Evolutionary conservation across 2,329 filamentous ascomycete species (phyloP), one percentile per base, ranked within the genome.

Genomic region (Bimuria novae-zelandiae): DNA sequence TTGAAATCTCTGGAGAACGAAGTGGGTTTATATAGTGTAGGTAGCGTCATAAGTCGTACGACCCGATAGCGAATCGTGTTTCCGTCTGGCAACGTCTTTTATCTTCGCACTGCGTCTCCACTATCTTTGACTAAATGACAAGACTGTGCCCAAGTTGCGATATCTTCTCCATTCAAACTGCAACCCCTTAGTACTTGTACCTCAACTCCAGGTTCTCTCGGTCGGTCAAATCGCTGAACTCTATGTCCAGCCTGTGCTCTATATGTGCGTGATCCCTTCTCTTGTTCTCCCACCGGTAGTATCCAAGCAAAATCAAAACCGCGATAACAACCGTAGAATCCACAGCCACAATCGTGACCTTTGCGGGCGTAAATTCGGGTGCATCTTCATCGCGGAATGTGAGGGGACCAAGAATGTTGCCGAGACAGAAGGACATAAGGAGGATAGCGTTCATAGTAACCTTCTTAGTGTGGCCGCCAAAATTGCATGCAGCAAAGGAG

Each of bases 141-240:
- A n/a, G n/a, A n/a, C n/a, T n/a, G n/a, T n/a, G n/a, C n/a, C n/a
- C n/a, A n/a, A n/a, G n/a, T n/a, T n/a, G n/a, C n/a, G n/a, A n/a
- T n/a, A n/a, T n/a, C n/a, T n/a, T n/a, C n/a, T n/a, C n/a, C n/a
- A n/a, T 16, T 16, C 8, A n/a, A 4, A 4, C 33, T 4, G 17
- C 8, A 16, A 17, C 14, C n/a, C 21, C 35, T 48, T 7, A 52
- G 27, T 47, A 56, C 25, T 55, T 56, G 56, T 84, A 84, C 36
- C 80, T 75, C 67, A 84, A 82, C n/a, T 71, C 73, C 63, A 76
- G 76, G 60, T 85, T 84, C 71, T 85, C 77, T 61, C 65, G 76
- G 52, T 84, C 83, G 3, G 81, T 84, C 71, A 80, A 68, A n/a
- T 76, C 73, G 6, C 67, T 79, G 76, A 83, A 75, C 65, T 80